These are phyloP conservation scores for Sclerotiophoma versabilis DNA, from an alignment of 2,329 filamentous ascomycete species.

Conservation along the genomic window DNA sequence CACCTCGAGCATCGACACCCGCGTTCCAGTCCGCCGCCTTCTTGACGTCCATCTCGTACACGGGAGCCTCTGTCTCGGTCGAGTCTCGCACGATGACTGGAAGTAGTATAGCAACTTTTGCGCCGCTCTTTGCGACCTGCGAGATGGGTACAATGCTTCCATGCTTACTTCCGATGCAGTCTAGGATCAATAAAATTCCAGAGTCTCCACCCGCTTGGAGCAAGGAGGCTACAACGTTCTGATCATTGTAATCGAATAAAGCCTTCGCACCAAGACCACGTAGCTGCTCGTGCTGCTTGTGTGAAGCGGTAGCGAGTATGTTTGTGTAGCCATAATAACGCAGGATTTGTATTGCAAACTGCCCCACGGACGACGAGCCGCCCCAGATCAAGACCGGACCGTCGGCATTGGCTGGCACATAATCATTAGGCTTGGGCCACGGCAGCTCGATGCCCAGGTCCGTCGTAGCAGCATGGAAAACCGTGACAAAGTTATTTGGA, in stretches of 20 bases:
- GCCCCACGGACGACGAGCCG: constrained; percentile 53
- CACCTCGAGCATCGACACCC: constrained; percentile 61
- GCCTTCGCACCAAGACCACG: constrained; percentile 47
- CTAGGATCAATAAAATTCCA: constrained; percentile 39
- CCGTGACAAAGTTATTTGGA: constrained; percentile 65
- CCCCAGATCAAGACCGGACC: constrained; percentile 54
- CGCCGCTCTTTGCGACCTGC: constrained; percentile 58
- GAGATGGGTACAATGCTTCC: constrained; percentile 51
- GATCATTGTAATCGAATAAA: constrained; percentile 52
- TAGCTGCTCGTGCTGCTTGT: constrained; percentile 50
- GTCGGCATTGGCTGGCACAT: constrained; percentile 41
- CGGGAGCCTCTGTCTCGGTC: constrained; percentile 55
- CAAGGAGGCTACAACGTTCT: constrained; percentile 42
- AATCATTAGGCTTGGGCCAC: constrained; percentile 61
- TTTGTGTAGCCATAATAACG: constrained; percentile 51
- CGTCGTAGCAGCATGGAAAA: constrained; percentile 61
- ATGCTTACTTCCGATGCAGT: constrained; percentile 44
- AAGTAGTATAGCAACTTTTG: constrained; percentile 65
- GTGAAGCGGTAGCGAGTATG: constrained; percentile 49
- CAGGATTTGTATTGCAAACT: constrained; percentile 53
- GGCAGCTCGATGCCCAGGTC: constrained; percentile 64
- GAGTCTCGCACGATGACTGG: constrained; percentile 66
- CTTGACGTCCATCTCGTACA: constrained; percentile 63
- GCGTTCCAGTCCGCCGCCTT: constrained; percentile 58
- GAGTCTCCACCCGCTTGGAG: constrained; percentile 14